Evolutionary conservation across 1,284 basidiomycete species (phyloP).

Genomic region (Ceratobasidium sp.): DNA sequence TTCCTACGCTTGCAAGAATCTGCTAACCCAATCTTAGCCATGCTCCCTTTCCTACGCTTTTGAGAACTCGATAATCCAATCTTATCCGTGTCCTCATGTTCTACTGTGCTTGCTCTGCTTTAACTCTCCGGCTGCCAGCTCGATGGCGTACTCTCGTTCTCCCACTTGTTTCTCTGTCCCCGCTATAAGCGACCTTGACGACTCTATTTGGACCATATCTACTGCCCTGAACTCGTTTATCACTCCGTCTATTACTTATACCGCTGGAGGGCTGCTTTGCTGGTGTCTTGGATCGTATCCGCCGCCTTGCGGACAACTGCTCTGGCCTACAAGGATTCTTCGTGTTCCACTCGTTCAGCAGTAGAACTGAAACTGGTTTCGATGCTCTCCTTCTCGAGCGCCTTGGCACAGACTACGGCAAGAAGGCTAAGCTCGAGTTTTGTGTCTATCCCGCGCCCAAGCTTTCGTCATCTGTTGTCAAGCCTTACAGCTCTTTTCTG

Average conservation of each 20-base stretch:
- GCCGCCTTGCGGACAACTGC: slow-evolving; percentile 92
- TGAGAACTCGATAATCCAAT: too few relatives aligned
- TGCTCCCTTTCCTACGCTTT: too few relatives aligned
- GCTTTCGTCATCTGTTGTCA: slow-evolving; percentile 95
- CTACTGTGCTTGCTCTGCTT: too few relatives aligned
- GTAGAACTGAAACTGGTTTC: slow-evolving; percentile 99
- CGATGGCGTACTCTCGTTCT: too few relatives aligned
- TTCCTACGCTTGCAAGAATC: too few relatives aligned
- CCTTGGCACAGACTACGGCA: slow-evolving; percentile 97
- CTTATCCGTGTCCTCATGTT: too few relatives aligned
- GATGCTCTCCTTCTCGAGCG: slow-evolving; percentile 97
- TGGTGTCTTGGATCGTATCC: slow-evolving; percentile 94
- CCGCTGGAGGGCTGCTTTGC: slow-evolving; percentile 87
- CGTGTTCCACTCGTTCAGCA: slow-evolving; percentile 99
- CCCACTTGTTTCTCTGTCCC: too few relatives aligned
- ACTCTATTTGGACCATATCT: too few relatives aligned
- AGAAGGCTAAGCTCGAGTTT: slow-evolving; percentile 99
- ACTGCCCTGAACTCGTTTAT: too few relatives aligned
- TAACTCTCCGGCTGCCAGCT: too few relatives aligned
- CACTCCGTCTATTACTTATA: slow-evolving; percentile 68
- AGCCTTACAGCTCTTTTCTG: slow-evolving; percentile 99
- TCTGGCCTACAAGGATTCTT: slow-evolving; percentile 99
- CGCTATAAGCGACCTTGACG: too few relatives aligned
- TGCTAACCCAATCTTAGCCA: too few relatives aligned
- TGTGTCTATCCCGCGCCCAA: slow-evolving; percentile 97